Evolutionary conservation across 768 basidiomycete species (phyloP), one percentile per base, ranked within the genome.

Genomic region (Suillus placidus): DNA sequence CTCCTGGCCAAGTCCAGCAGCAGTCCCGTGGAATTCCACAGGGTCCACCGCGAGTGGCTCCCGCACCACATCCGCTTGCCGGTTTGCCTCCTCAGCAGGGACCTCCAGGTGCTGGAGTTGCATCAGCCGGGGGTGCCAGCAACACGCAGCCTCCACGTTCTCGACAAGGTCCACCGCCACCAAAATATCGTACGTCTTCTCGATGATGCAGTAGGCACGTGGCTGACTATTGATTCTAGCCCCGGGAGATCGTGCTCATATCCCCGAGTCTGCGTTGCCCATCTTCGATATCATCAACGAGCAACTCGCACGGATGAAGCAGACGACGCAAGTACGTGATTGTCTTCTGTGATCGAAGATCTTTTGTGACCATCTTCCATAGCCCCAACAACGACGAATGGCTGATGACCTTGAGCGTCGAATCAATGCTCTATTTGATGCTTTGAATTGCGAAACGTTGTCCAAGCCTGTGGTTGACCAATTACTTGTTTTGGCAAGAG

Each of bases 241-340:
- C 51, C 83, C 88, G 61, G 96, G 97, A 63, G 97, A 99, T 75
- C 85, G 95, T 34, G 87, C 86, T n/a, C 97, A 98, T 76, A 97
- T 98, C 61, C 91, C 95, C 1, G 87, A 89, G 10, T 79, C 83
- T 55, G 82, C 85, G 26, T 76, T 81, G 64, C 88, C 90, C 1
- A 87, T 92, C 60, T 95, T 83, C 67, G 82, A 87, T 60, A 81
- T 91, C 20, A 80, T 97, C 45, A 82, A 82, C 26, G 82, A 82
- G 55, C 88, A 91, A 64, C 72, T 96, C 69, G 80, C 81, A 54
- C 83, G 84, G 47, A 74, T 94, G 79, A 93, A 85, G 79, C 90
- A 94, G 74, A 86, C 82, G 14, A 86, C 84, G 8, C 93, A 94
- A 14, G 95, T 95, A 67, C 68, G 89, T 85, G 26, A 18, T 26